Evolutionary conservation across 2,329 filamentous ascomycete genomes (phyloP), one percentile per base, ranked within the genome.

Genomic region (Epichloe bromicola): DNA sequence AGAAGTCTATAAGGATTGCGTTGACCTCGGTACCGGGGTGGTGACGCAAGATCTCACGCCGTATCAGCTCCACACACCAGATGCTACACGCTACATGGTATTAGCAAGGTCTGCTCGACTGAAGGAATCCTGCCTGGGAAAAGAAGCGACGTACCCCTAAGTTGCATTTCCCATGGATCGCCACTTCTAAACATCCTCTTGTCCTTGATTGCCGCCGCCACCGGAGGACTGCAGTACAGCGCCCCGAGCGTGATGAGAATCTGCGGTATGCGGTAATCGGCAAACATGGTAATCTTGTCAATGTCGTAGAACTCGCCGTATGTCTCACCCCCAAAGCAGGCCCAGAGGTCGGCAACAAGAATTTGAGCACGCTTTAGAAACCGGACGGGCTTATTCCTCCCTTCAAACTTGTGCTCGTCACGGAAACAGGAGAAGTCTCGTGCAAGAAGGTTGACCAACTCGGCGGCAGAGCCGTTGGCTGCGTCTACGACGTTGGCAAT

Each of bases 261-360:
- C 69, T 98, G 93, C 14, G 94, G 94, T 50, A 98, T 85, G 42
- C 93, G 85, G 64, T 98, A 98, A 70, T 98, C 93, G 62, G 93
- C 90, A 72, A 98, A 98, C 84, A 97, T 97, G 54, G 93, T 98
- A 60, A 98, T 85, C 65, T 89, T 88, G 69, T 93, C 85, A 59
- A 98, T 95, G 63, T 98, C 93, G 52, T 80, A 64, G 66, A 98
- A 98, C 30, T 77, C 73, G 34, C 93, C 94, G 61, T 83, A 90
- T 26, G 78, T 75, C 57, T 84, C 74, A 44, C 88, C 89, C 49
- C 91, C 80, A 65, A 97, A 97, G 56, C 89, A 94, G 5, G 93
- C 94, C 94, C 94, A 98, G 1, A 97, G 65, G 65, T 98, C 93
- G 20, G 94, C 94, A 2, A 95, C 90, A 19, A 97, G 78, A 54